Evolutionary conservation across 1,139 yeast genomes (phyloP), one percentile per base, ranked within the genome.

Genomic region (Nakaseomyces sp.): DNA sequence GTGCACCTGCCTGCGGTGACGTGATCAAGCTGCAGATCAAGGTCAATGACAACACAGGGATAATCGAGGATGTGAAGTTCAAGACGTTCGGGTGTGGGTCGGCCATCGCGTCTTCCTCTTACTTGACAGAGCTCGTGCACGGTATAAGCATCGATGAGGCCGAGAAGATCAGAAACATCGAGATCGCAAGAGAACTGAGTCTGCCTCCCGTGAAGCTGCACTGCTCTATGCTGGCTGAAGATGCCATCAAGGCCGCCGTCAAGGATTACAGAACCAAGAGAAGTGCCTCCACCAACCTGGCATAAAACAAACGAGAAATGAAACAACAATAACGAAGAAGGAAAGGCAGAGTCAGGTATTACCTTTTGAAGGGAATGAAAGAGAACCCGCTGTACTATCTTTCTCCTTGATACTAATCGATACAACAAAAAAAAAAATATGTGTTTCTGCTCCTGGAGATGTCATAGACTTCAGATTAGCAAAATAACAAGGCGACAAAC

Each of bases 1-100:
- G 98, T 45, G 98, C 98, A 0, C 98, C 98, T 45, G 98, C 98
- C 0, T 91, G 98, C 70, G 98, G 98, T 48, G 98, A 91, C 70
- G 98, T 91, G 43, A 91, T 91, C 96, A 82, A 95, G 68, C 75
- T 91, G 53, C 97, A 91, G 65, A 91, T 91, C 59, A 80, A 89
- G 61, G 98, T 91, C 16, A 81, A 81, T 54, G 96, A 88, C 56
- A 81, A 76, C 46, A 80, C 94, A 28, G 98, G 98, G 1, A 73
- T 85, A 46, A 91, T 91, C 58, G 79, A 85, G 64, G 96, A 91
- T 64, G 98, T 89, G 53, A 91, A 88, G 68, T 91, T 91, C 70
- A 91, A 91, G 76, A 91, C 98, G 6, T 91, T 91, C 69, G 98
- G 98, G 19, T 91, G 98, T 65, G 98, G 98, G 41, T 81, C 94